Percentiles rank a stretch among this genome's conserved stretches.
phyloP scores from a whole-genome alignment of 305 asterid genomes.

The Salvia sclarea region DNA sequence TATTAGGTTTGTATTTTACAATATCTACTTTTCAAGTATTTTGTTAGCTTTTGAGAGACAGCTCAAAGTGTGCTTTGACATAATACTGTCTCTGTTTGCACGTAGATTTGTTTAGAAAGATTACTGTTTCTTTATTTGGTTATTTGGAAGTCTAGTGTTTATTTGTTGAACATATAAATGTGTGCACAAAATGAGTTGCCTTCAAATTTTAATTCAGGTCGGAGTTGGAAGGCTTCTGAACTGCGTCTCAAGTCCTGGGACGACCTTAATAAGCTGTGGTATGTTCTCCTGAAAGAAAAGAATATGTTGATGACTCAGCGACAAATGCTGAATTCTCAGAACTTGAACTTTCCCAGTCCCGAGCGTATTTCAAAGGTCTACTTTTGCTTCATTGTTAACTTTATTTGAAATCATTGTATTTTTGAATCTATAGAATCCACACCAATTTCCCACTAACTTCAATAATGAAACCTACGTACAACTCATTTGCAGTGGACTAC shows the following conservation, averaged over 20 bases:
- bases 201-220: constrained; percentile 45
- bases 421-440: background rate
- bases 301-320: constrained; percentile 95
- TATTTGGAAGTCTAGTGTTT: background rate
- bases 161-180: background rate
- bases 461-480: background rate
- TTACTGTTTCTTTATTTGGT: constrained; percentile 1
- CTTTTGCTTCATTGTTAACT: constrained; percentile 15
- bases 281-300: constrained; percentile 84
- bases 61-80: constrained; percentile 1
- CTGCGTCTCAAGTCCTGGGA: constrained; percentile 98
- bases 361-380: constrained; percentile 82
- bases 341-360: constrained; percentile 72
- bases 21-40: background rate
- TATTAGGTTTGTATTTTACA: background rate
- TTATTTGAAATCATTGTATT: background rate
- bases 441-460: background rate
- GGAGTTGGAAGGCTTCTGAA: constrained; percentile 95
- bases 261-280: constrained; percentile 94
- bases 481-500: background rate
- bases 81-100: background rate
- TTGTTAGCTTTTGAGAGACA: background rate
- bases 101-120: background rate
- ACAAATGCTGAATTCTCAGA: constrained; percentile 89
- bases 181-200: background rate